These are phyloP conservation scores for Phytophthora pini DNA, from an alignment of 352 stramenopile species.

Conservation along the genomic window DNA sequence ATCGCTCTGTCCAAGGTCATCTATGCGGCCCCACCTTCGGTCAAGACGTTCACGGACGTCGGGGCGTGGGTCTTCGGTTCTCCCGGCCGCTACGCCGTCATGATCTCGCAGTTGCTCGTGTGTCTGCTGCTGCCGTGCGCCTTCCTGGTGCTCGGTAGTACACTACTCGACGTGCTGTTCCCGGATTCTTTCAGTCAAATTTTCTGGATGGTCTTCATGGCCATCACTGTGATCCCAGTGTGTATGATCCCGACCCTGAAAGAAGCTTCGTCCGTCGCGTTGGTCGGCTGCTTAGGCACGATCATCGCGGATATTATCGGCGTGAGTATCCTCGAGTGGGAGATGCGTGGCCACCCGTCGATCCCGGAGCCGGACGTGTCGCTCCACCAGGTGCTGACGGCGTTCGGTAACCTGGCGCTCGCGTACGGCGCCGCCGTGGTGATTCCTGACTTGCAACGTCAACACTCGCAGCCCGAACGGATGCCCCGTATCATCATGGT, in stretches of 20 bases:
- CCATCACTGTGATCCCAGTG: slow-evolving; percentile 38
- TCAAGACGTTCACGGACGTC: slow-evolving; percentile 58
- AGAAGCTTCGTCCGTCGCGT: slow-evolving; percentile 25
- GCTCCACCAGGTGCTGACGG: slow-evolving; percentile 38
- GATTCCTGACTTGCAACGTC: slow-evolving; percentile 41
- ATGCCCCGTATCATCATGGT: slow-evolving; percentile 53
- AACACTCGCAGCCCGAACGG: slow-evolving; percentile 53
- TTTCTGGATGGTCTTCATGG: slow-evolving; percentile 52
- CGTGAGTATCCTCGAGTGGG: slow-evolving; percentile 38
- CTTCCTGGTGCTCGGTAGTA: slow-evolving; percentile 61
- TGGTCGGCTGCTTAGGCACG: slow-evolving; percentile 41
- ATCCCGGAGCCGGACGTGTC: slow-evolving; percentile 36
- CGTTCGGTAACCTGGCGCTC: slow-evolving; percentile 42
- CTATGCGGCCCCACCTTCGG: slow-evolving; percentile 35
- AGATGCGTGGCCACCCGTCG: slow-evolving; percentile 40
- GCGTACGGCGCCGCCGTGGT: slow-evolving; percentile 38
- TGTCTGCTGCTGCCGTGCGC: slow-evolving; percentile 57
- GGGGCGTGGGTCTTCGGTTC: slow-evolving; percentile 52
- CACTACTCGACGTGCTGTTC: slow-evolving; percentile 55
- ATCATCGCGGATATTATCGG: slow-evolving; percentile 40
- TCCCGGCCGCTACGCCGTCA: slow-evolving; percentile 46
- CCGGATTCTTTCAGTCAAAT: slow-evolving; percentile 51
- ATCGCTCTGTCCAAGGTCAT: slow-evolving; percentile 54
- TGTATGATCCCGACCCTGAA: slow-evolving; percentile 46
- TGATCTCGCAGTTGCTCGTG: slow-evolving; percentile 50